A percentile compares a stretch with the other conserved stretches of the same genome.
Conservation (phyloP, 768 basidiomycete species). For the Mycena crocata region DNA sequence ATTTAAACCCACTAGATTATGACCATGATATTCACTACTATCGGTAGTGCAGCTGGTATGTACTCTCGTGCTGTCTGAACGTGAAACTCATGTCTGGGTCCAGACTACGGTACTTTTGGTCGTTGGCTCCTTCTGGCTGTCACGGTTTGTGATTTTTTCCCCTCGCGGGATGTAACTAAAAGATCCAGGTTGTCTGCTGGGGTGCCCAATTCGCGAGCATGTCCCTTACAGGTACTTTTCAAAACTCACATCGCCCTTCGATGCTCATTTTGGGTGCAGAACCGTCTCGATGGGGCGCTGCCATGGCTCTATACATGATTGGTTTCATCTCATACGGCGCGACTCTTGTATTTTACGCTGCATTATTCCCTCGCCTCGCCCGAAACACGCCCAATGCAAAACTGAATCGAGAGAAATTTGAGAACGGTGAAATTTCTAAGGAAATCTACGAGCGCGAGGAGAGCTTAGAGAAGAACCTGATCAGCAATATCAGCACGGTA, state of each 20-base stretch:
- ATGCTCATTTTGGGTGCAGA: slow-evolving; percentile 48
- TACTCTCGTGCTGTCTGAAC: neutral
- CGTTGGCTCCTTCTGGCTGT: slow-evolving; percentile 80
- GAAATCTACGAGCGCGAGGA: slow-evolving; percentile 82
- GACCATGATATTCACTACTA: slow-evolving; percentile 85
- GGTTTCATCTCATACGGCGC: slow-evolving; percentile 85
- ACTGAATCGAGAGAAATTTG: slow-evolving; percentile 63
- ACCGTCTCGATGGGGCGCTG: slow-evolving; percentile 76
- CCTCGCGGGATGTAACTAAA: too few relatives aligned
- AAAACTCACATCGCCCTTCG: neutral
- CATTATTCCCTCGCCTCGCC: slow-evolving; percentile 83
- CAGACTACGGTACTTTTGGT: slow-evolving; percentile 77
- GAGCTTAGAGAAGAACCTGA: slow-evolving; percentile 84
- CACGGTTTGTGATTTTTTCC: too few relatives aligned
- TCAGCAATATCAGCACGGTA: slow-evolving; percentile 88
- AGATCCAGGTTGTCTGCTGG: slow-evolving; percentile 89
- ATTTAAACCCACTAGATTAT: slow-evolving; percentile 65
- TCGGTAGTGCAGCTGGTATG: slow-evolving; percentile 73
- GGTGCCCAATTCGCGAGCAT: slow-evolving; percentile 83
- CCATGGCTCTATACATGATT: slow-evolving; percentile 84
- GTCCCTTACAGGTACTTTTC: slow-evolving; percentile 69
- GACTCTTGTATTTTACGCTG: slow-evolving; percentile 84
- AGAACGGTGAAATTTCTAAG: slow-evolving; percentile 65
- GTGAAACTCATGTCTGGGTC: neutral
- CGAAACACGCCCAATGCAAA: slow-evolving; percentile 78